Conservation (phyloP, 2,329 filamentous ascomycete species). For the Simplicillium sp. region DNA sequence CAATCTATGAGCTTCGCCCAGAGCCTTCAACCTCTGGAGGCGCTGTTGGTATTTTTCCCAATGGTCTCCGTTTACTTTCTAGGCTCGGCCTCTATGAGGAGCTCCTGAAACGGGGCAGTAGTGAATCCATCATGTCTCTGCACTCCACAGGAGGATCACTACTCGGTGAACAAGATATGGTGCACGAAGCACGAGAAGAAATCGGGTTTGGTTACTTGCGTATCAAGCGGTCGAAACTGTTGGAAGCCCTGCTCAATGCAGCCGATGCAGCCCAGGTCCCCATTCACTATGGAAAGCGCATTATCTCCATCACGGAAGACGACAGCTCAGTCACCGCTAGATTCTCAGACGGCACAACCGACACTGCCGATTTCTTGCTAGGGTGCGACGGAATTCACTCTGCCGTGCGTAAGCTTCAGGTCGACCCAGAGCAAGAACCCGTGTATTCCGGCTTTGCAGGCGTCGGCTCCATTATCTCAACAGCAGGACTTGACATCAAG, state of each 20-base stretch:
- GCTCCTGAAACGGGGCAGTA: constrained; percentile 46
- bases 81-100: constrained; percentile 57
- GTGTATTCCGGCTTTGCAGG: constrained; percentile 21
- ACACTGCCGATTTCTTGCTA: constrained; percentile 31
- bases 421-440: constrained; percentile 11
- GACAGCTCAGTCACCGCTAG: constrained; percentile 53
- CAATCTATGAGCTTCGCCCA: constrained; percentile 6
- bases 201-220: constrained; percentile 57
- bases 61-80: constrained; percentile 59
- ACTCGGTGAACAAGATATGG: constrained; percentile 50
- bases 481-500: constrained; percentile 6
- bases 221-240: constrained; percentile 45
- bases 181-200: constrained; percentile 39
- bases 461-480: constrained; percentile 12
- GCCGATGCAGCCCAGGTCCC: constrained; percentile 31
- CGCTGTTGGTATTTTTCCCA: constrained; percentile 30
- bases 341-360: constrained; percentile 19
- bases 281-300: constrained; percentile 61
- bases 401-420: constrained; percentile 16
- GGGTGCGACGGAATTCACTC: constrained; percentile 37
- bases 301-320: constrained; percentile 46
- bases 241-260: constrained; percentile 50
- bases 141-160: constrained; percentile 50
- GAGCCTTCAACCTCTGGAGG: constrained; percentile 7
- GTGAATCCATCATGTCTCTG: constrained; percentile 44